Evolutionary conservation across 2,329 filamentous ascomycete genomes (phyloP), one percentile per base, ranked within the genome.

Genomic region (Westerdykella sp.): DNA sequence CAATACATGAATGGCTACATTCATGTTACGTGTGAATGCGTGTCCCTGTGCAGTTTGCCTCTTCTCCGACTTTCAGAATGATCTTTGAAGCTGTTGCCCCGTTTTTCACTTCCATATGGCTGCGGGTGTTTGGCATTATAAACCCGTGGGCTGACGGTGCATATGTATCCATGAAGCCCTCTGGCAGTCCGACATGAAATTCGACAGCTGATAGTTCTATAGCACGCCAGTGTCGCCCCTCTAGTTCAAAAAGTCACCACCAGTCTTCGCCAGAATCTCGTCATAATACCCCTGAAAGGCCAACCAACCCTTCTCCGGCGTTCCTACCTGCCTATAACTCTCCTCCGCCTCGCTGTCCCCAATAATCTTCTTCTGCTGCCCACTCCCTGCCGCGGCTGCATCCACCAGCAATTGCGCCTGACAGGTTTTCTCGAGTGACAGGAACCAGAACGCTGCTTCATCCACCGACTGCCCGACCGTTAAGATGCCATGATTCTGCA

Each of bases 231-330:
- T 4, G 9, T 3, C 2, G 25, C 7, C 25, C 11, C 25, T 10
- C 25, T 35, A 70, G 32, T 69, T 65, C 48, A 77, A 56, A 45
- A 78, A 77, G 41, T 64, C 66, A 0, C 75, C 75, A 34, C 69
- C 67, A 1, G 73, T 76, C 63, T 70, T 75, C 9, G 69, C 69
- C 31, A 76, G 49, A n/a, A 74, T 64, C 50, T 77, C 73, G 56
- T 78, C 75, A 51, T 75, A 77, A 48, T 77, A 76, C 10, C 69
- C 68, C 51, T 77, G 74, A 44, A 77, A 77, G 3, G 70, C 71
- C 36, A 77, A 58, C 73, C 72, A 78, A 0, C 73, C 74, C 51
- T 77, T 78, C 56, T 72, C 72, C 0, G 73, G 68, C 28, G 61
- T 70, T 2, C 70, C 72, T 1, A 73, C 67, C 42, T 69, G 66